Conservation (phyloP, 1,139 yeast species). For the Zhuliangozyma parablackwelliae region DNA sequence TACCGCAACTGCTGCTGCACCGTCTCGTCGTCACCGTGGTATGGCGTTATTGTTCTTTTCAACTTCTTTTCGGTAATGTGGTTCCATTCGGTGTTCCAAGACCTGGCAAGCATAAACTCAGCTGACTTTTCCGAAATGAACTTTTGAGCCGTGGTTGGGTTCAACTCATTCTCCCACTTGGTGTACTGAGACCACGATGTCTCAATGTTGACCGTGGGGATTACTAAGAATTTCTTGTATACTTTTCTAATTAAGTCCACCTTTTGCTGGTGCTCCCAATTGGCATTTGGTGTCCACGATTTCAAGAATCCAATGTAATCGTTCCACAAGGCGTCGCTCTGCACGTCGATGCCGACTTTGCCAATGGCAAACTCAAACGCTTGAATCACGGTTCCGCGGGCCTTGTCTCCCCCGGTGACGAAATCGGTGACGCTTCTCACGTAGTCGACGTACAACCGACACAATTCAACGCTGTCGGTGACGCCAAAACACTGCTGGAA, state of each 20-base stretch:
- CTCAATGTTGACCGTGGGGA: slow-evolving; percentile 75
- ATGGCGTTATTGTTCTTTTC: slow-evolving; percentile 37
- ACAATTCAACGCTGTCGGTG: slow-evolving; percentile 60
- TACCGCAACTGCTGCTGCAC: slow-evolving; percentile 39
- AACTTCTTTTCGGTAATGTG: slow-evolving; percentile 45
- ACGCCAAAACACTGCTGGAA: slow-evolving; percentile 59
- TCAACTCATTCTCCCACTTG: slow-evolving; percentile 75
- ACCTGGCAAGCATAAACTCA: slow-evolving; percentile 86
- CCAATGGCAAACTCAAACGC: slow-evolving; percentile 84
- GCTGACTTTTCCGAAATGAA: slow-evolving; percentile 79
- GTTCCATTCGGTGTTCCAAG: slow-evolving; percentile 67
- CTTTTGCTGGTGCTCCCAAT: slow-evolving; percentile 86
- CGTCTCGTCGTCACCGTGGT: slow-evolving; percentile 5
- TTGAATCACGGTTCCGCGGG: slow-evolving; percentile 68
- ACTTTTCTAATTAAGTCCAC: slow-evolving; percentile 72
- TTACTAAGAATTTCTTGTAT: slow-evolving; percentile 62
- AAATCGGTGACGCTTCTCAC: slow-evolving; percentile 77
- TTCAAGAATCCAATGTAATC: slow-evolving; percentile 80
- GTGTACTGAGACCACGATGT: slow-evolving; percentile 78
- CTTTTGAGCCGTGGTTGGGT: slow-evolving; percentile 76
- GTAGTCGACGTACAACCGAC: slow-evolving; percentile 72
- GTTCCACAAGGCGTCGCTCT: slow-evolving; percentile 71
- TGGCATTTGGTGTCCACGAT: slow-evolving; percentile 71
- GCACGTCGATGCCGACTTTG: slow-evolving; percentile 74
- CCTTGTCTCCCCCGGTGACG: slow-evolving; percentile 80